These are phyloP conservation scores for Auriscalpium vulgare DNA, from an alignment of 768 basidiomycete species.

Conservation along the genomic window DNA sequence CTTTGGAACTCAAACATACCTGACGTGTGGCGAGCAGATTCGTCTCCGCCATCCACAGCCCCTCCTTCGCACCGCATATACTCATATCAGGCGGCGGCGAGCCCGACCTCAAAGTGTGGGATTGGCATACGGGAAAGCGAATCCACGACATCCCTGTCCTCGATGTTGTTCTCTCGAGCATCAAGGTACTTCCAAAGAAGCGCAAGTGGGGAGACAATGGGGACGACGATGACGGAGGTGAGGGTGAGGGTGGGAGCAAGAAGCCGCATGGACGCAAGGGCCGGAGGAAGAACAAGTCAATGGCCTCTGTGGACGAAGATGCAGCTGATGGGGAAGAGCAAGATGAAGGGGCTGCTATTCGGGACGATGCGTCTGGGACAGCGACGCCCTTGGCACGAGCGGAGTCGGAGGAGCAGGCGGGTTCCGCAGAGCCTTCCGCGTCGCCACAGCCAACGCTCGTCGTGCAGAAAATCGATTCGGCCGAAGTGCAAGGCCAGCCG, in stretches of 20 bases:
- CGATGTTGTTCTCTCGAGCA: constrained; percentile 28
- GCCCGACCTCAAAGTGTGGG: constrained; percentile 64
- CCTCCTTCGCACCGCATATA: constrained; percentile 30
- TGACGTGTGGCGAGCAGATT: constrained; percentile 40
- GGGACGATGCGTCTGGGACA: neutral
- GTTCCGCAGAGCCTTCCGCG: neutral
- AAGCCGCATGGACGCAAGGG: constrained; percentile 6
- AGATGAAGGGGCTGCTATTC: neutral
- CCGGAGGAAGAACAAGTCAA: constrained; percentile 12
- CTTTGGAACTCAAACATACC: too few species aligned
- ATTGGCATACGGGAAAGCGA: constrained; percentile 60
- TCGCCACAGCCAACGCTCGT: constrained; percentile 1
- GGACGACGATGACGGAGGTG: constrained; percentile 26
- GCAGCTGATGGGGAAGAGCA: neutral
- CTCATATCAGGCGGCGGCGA: constrained; percentile 92
- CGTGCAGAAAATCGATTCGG: constrained; percentile 19
- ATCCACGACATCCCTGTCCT: constrained; percentile 44
- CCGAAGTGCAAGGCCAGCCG: constrained; percentile 26
- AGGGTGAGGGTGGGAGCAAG: constrained; percentile 12
- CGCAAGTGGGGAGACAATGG: constrained; percentile 18
- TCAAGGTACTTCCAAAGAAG: constrained; percentile 29
- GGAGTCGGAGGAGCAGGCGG: neutral
- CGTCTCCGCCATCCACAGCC: constrained; percentile 76
- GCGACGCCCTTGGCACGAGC: neutral
- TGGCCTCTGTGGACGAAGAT: constrained; percentile 8